A percentile compares a stretch with the other conserved stretches of the same genome.
Evolutionary conservation across 805 yeast species (phyloP).

Genomic region (Schwanniomyces yamadae): DNA sequence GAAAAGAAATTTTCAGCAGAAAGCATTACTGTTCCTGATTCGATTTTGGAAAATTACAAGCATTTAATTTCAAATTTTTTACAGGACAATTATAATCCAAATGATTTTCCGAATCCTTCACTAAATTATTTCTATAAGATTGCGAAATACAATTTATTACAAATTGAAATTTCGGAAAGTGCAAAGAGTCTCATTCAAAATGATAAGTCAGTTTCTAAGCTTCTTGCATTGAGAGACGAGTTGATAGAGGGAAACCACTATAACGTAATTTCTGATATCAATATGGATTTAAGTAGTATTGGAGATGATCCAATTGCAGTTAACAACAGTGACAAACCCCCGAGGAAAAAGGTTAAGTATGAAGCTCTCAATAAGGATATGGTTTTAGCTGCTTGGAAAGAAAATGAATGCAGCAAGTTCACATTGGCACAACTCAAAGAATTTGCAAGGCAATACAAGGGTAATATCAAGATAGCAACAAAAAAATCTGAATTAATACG

Average conservation of each 20-base stretch:
- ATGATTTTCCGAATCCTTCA: constrained; percentile 61
- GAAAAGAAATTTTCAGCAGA: constrained; percentile 11
- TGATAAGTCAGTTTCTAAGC: constrained; percentile 18
- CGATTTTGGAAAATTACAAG: constrained; percentile 19
- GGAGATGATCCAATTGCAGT: constrained; percentile 9
- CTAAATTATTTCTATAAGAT: constrained; percentile 65
- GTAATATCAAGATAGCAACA: constrained; percentile 32
- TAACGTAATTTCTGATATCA: constrained; percentile 9
- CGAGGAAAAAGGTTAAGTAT: background rate
- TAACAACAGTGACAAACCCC: background rate
- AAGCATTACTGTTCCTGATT: constrained; percentile 6
- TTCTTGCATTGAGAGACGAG: constrained; percentile 11
- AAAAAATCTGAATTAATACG: constrained; percentile 45
- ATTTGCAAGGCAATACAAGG: constrained; percentile 37
- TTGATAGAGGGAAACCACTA: constrained; percentile 6
- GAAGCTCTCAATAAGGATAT: constrained; percentile 29
- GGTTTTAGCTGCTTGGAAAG: constrained; percentile 43
- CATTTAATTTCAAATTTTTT: constrained; percentile 38
- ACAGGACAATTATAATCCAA: constrained; percentile 53
- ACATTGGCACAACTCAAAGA: constrained; percentile 43
- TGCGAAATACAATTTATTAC: constrained; percentile 64
- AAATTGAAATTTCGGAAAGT: constrained; percentile 25
- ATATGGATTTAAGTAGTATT: constrained; percentile 10
- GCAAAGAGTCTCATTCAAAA: constrained; percentile 17
- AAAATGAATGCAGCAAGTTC: constrained; percentile 31